Base-by-base conservation (phyloP, 208 protist genomes). In the Strigomonas galati region DNA sequence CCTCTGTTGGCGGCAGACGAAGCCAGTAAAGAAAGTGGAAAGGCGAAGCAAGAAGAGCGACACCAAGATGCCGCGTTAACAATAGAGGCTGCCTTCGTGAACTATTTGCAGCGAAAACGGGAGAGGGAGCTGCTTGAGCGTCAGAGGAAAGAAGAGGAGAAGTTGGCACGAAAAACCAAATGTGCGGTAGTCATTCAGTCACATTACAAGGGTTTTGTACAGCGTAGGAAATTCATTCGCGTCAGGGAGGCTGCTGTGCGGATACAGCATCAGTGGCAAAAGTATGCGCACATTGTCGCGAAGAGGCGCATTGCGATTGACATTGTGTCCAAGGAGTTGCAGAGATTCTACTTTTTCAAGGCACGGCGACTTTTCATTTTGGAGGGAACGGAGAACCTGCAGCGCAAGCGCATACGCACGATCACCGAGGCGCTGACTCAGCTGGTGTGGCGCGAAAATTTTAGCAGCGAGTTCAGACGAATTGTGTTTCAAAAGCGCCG, bases 381-480 rank as follows among this genome's bases (percentile, higher is more conserved):
- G 24, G 48, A 7, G 10, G 78, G 66, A 44, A 76, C 71, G 23
- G 56, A 40, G 31, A 43, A 44, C 21, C 46, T 80, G 60, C 60
- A 73, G 55, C 46, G 62, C 0, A 31, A 46, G 21, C 59, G 57
- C 23, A 69, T 74, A 28, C 30, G 53, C 2, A 65, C 70, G 15
- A 78, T 83, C 21, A 83, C 78, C 23, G 63, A 30, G 12, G 71
- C 74, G 1, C 76, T 93, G 6, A 93, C 87, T 3, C 60, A 79
- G 52, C 70, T 90, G 12, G 70, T 89, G 10, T 93, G 83, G 86
- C 60, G 86, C 49, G 86, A 89, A 46, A 93, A 93, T 62, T 93
- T 93, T 60, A 90, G 79, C 66, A 82, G 77, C 23, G 76, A 51
- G 4, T 81, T 90, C 35, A 74, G 75, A 19, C 71, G 80, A 21